Evolutionary conservation across 345 rosid genomes (phyloP), one percentile per base, ranked within the genome.

Genomic region (Nasturtium officinale): DNA sequence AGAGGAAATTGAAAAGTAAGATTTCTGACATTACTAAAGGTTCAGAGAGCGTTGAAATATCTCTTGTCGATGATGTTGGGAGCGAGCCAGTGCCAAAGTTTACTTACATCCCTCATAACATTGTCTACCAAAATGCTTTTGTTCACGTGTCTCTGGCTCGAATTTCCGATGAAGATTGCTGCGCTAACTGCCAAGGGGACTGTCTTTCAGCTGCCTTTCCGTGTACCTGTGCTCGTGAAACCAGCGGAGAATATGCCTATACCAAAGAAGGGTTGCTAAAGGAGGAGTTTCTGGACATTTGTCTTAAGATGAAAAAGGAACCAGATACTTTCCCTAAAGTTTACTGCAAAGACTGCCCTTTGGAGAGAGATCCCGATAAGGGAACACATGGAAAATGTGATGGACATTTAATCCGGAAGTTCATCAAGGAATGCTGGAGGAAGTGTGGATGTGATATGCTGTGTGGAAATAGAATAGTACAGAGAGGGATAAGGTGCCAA

Each of bases 381-480:
- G 23, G 57, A 59, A 46, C 28, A 29, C 71, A 82, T 28, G 96
- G 83, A 69, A 82, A 84, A 61, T 90, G 98, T 82, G 89, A 85
- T 67, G 96, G 98, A 15, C 98, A 93, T 58, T 66, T 87, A 82
- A 60, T 89, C 43, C 81, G 91, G 77, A 90, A 86, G 83, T 93
- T 93, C 71, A 84, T 90, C 42, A 93, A 93, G 73, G 97, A 94
- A 77, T 94, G 97, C 65, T 91, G 98, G 97, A 84, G 72, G 67
- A 91, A 88, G 82, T 94, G 98, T 77, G 97, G 96, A 54, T 91
- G 96, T 54, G 51, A 76, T 64, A 84, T 83, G 96, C 68, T 51
- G 21, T 94, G 98, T 75, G 91, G 91, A 61, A 94, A 94, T 79
- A 84, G 97, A 43, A 68, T 87, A 11, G 93, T 94, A 18, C 95